Evolutionary conservation across 2,329 filamentous ascomycete genomes (phyloP).

Genomic region (Aspergillus caelatus): DNA sequence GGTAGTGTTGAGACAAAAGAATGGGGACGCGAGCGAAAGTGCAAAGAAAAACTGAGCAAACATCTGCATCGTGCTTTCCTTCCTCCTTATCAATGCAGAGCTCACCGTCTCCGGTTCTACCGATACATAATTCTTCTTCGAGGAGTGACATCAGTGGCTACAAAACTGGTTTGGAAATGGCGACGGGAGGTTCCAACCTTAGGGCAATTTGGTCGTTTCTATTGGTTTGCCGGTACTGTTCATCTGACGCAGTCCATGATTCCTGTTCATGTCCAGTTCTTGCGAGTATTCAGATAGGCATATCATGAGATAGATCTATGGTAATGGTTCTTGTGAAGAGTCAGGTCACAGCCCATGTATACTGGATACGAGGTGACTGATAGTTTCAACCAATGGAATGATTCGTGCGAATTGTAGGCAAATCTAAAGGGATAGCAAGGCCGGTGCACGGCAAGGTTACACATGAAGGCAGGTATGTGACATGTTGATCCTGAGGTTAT

Average conservation of each 20-base stretch:
- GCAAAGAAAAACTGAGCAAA: neutral
- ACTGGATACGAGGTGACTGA: neutral
- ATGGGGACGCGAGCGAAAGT: neutral
- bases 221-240: neutral
- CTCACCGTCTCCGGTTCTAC: neutral
- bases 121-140: neutral
- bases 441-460: neutral
- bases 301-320: neutral
- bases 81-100: neutral
- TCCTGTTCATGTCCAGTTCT: neutral
- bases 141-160: conserved; percentile 9
- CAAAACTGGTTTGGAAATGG: neutral
- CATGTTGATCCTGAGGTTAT: neutral
- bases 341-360: neutral
- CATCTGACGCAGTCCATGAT: neutral
- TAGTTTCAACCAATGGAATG: neutral
- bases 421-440: neutral
- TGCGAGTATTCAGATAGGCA: neutral
- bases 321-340: neutral
- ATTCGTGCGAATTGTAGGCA: neutral
- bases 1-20: neutral
- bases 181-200: neutral
- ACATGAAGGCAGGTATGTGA: neutral
- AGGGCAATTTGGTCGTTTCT: neutral
- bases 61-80: neutral